These are phyloP conservation scores for Friedmanniomyces simplex DNA, from an alignment of 495 filamentous ascomycete genomes.

Conservation along the genomic window DNA sequence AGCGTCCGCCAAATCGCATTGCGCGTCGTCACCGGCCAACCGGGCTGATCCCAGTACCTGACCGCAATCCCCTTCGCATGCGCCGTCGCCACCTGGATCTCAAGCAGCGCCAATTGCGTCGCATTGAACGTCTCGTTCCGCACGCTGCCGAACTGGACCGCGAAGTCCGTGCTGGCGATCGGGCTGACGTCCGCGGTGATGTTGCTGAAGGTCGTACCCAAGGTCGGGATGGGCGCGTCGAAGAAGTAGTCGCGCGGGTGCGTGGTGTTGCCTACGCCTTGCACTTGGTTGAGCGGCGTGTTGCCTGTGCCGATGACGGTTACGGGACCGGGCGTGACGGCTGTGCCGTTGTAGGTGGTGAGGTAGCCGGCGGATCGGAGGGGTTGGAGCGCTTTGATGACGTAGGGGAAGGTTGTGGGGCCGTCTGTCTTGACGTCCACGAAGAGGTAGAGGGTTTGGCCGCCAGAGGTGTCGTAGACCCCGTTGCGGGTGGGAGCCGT, in stretches of 20 bases:
- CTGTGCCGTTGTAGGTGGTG: conserved; percentile 25
- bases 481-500: conserved; percentile 26
- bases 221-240: conserved; percentile 45
- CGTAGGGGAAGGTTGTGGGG: conserved; percentile 25
- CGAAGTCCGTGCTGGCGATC: conserved; percentile 26
- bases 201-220: conserved; percentile 34
- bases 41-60: conserved; percentile 34
- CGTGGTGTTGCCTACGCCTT: conserved; percentile 27
- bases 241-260: conserved; percentile 49
- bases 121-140: conserved; percentile 23
- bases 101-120: conserved; percentile 29
- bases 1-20: conserved; percentile 32
- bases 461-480: conserved; percentile 29
- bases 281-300: conserved; percentile 36
- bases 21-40: conserved; percentile 29
- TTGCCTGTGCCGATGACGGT: conserved; percentile 35
- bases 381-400: conserved; percentile 28
- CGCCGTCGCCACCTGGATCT: conserved; percentile 31
- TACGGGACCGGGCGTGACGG: conserved; percentile 22
- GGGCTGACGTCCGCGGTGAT: conserved; percentile 24
- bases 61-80: conserved; percentile 30
- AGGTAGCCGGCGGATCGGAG: conserved; percentile 25
- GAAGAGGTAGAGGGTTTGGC: conserved; percentile 35
- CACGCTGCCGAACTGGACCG: conserved; percentile 31
- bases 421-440: conserved; percentile 34